A percentile compares a stretch with the other conserved stretches of the same genome.
phyloP scores from a whole-genome alignment of 1,284 basidiomycete species.

The Marasmius sp. region DNA sequence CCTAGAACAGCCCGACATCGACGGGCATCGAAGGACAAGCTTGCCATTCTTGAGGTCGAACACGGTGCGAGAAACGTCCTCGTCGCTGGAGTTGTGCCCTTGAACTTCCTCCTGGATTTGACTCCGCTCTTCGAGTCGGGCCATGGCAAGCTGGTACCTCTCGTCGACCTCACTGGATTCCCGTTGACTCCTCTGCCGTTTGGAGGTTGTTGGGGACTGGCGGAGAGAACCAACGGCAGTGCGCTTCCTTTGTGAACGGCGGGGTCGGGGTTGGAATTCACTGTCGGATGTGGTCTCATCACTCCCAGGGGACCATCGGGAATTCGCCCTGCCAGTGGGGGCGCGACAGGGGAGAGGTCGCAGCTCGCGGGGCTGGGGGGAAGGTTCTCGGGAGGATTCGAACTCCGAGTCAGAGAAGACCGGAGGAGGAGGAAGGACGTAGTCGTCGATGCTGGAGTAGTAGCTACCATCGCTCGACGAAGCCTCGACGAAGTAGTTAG shows the following conservation, averaged over 20 bases:
- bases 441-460: not conserved
- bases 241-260: not conserved
- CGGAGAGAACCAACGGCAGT: not conserved
- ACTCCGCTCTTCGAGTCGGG: no score
- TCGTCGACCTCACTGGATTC: not conserved
- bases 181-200: not conserved
- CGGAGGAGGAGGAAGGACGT: not conserved
- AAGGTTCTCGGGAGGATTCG: not conserved
- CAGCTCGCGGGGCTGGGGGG: not conserved
- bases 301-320: not conserved
- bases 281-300: not conserved
- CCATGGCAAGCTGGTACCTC: not conserved
- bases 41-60: no score
- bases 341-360: not conserved
- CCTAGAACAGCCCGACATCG: no score
- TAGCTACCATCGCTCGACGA: not conserved
- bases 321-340: not conserved
- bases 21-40: no score
- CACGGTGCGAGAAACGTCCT: no score
- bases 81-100: no score
- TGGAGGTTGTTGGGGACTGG: not conserved
- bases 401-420: not conserved
- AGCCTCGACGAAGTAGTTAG: not conserved
- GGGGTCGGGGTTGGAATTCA: not conserved
- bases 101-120: no score